These are phyloP conservation scores for Globisporangium uncinulatum DNA, from an alignment of 352 stramenopile species.

Conservation along the genomic window DNA sequence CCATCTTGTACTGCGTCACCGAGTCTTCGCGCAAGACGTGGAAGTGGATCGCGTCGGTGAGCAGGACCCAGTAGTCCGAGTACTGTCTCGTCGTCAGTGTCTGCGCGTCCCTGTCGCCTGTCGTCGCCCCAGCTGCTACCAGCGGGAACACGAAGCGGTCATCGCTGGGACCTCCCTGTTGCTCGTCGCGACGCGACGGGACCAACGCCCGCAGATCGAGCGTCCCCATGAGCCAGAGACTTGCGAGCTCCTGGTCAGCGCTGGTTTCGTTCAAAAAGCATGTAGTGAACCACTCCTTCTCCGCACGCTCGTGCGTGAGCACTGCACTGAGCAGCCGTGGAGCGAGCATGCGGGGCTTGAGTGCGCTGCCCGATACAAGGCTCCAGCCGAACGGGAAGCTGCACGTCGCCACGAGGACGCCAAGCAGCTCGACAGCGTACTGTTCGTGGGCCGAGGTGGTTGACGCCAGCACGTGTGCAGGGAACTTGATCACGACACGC, in stretches of 20 bases:
- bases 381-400: conserved; percentile 62
- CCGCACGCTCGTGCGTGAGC: conserved; percentile 40
- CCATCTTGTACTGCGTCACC: conserved; percentile 44
- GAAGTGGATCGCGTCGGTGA: conserved; percentile 63
- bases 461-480: conserved; percentile 14
- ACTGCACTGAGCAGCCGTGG: conserved; percentile 49
- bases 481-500: conserved; percentile 51
- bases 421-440: conserved; percentile 65
- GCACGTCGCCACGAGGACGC: conserved; percentile 48
- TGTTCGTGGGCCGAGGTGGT: conserved; percentile 33
- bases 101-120: no score
- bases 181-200: conserved; percentile 4
- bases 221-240: conserved; percentile 59
- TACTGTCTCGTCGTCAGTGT: conserved; percentile 15
- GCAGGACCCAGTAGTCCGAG: conserved; percentile 61
- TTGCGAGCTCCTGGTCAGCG: conserved; percentile 47
- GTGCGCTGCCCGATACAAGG: conserved; percentile 24
- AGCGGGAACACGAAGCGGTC: conserved; percentile 21
- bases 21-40: conserved; percentile 42
- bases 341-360: conserved; percentile 47
- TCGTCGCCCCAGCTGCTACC: background rate
- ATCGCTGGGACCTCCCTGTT: background rate
- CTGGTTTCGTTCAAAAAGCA: conserved; percentile 53
- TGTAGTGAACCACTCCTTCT: conserved; percentile 64
- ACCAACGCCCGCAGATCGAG: conserved; percentile 46